Base-by-base conservation (phyloP, 2,329 filamentous ascomycete genomes). In the Shiraia bambusicola region DNA sequence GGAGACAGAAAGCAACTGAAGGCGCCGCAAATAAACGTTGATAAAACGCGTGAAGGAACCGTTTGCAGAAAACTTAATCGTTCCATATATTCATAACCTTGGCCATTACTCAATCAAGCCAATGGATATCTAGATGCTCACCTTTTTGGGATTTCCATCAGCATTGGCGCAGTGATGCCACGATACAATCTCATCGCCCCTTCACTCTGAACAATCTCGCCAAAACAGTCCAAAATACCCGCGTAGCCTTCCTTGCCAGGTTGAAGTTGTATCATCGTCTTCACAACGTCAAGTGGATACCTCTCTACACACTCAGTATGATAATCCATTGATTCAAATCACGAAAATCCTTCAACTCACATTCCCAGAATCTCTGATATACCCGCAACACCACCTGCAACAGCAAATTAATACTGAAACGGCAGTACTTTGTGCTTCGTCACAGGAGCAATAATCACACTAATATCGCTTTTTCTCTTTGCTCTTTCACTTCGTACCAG, bases 271-370 rank as follows among this genome's bases (percentile, higher is more conserved):
- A 64, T 64, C 9, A 58, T 43, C 11, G 60, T 64, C 37, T 64
- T 64, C 3, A 64, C 60, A 11, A 64, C 59, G 43, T 64, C 60
- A 34, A 64, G 56, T 5, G 60, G 60, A 38, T 64, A 63, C 60
- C 60, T 63, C 50, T 42, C 53, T 58, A 53, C 53, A 39, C 16
- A 50, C 49, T 63, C 52, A 63, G 57, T 33, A 40, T 30, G 6
- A 7, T 14, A 2, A 6, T 27, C n/a, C 7, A n/a, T 11, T n/a
- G 6, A 13, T 19, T 12, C 26, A 19, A 33, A 32, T 12, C 19
- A 25, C 12, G 10, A 1, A 14, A 25, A n/a, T 12, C 6, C 27
- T 34, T 22, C 19, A 22, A 22, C 48, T 56, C 46, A 62, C 57
- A 62, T 60, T 12, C 57, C 47, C 31, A 59, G 28, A 24, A 62